These are phyloP conservation scores for Diplodia corticola DNA, from an alignment of 2,329 filamentous ascomycete genomes.

Conservation along the genomic window DNA sequence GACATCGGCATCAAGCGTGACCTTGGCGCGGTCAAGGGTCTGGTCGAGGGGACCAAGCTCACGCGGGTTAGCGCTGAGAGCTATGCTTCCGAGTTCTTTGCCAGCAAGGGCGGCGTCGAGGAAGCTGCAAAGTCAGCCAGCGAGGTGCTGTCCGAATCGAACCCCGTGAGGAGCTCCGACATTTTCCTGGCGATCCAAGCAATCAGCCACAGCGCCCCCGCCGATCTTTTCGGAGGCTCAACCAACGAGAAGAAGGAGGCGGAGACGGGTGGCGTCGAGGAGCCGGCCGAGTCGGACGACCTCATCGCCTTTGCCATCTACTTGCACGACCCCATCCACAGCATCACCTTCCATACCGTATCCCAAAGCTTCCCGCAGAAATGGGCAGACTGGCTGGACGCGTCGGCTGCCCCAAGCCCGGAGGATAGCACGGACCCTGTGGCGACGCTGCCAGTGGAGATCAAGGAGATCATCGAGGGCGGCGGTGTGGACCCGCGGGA, in stretches of 20 bases:
- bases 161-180: constrained; percentile 88
- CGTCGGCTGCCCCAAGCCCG: constrained; percentile 51
- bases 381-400: constrained; percentile 91
- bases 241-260: constrained; percentile 60
- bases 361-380: constrained; percentile 80
- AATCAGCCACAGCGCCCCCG: constrained; percentile 63
- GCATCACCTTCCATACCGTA: constrained; percentile 80
- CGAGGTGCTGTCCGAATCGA: constrained; percentile 76
- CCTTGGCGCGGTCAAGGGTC: constrained; percentile 75
- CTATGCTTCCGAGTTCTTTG: constrained; percentile 83
- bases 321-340: constrained; percentile 84
- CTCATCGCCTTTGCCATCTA: constrained; percentile 74
- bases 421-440: constrained; percentile 34
- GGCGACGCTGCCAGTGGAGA: constrained; percentile 71
- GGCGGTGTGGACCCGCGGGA: constrained; percentile 86
- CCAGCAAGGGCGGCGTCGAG: constrained; percentile 74
- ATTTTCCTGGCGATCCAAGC: constrained; percentile 96
- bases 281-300: constrained; percentile 61
- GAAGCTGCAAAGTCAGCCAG: constrained; percentile 77
- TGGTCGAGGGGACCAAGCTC: constrained; percentile 86
- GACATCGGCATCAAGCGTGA: constrained; percentile 68
- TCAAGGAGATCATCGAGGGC: constrained; percentile 74
- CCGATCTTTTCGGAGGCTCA: constrained; percentile 65
- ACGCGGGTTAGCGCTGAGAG: constrained; percentile 85
- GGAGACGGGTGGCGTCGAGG: constrained; percentile 53